These are phyloP conservation scores for Copromyces sp. DNA, from an alignment of 495 filamentous ascomycete genomes.

Conservation along the genomic window DNA sequence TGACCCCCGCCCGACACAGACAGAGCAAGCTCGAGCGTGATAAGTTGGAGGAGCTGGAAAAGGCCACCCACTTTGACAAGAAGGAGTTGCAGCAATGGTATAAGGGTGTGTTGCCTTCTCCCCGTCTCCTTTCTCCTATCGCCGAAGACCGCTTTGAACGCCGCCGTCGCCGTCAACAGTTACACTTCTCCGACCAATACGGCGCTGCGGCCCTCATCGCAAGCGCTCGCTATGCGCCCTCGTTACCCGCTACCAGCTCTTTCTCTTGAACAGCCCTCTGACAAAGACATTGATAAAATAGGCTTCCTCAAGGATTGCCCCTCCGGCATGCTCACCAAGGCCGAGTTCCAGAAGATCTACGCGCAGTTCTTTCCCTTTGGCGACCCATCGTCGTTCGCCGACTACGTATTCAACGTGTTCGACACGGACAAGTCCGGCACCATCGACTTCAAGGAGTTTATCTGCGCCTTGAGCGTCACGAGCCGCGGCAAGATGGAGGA, in stretches of 20 bases:
- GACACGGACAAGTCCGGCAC: slow-evolving; percentile 93
- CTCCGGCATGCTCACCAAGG: slow-evolving; percentile 88
- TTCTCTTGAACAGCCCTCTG: not conserved
- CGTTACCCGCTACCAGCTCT: not conserved
- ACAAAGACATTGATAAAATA: slow-evolving; percentile 22
- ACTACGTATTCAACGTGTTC: slow-evolving; percentile 99
- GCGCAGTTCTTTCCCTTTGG: slow-evolving; percentile 99
- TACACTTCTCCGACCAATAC: no score
- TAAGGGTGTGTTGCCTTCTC: slow-evolving; percentile 55
- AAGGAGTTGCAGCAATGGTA: slow-evolving; percentile 99
- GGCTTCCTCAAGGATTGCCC: slow-evolving; percentile 98
- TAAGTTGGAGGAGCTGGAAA: slow-evolving; percentile 89
- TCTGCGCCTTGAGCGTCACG: slow-evolving; percentile 94
- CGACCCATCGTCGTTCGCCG: slow-evolving; percentile 90
- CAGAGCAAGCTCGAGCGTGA: slow-evolving; percentile 93
- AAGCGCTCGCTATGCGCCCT: not conserved
- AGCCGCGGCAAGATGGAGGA: slow-evolving; percentile 98
- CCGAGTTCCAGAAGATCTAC: slow-evolving; percentile 99
- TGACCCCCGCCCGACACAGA: slow-evolving; percentile 29
- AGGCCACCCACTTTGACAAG: slow-evolving; percentile 97
- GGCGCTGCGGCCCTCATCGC: not conserved
- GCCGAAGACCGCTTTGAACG: not conserved
- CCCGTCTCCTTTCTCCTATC: not conserved
- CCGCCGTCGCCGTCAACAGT: not conserved
- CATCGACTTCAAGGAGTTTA: slow-evolving; percentile 99